These are phyloP conservation scores for Trypanosoma theileri DNA, from an alignment of 208 protist species.

Conservation along the genomic window DNA sequence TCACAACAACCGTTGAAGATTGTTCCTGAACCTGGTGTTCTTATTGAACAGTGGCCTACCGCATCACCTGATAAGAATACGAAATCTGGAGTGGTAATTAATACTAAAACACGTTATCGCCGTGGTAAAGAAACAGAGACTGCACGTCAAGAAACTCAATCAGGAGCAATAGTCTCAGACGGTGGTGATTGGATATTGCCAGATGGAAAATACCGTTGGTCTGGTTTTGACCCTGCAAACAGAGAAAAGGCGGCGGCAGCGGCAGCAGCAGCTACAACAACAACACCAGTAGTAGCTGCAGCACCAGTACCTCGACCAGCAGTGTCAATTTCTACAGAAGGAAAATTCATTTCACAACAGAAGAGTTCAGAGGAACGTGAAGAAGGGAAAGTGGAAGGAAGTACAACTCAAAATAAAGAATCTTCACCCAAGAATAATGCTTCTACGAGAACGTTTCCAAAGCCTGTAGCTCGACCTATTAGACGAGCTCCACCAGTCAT, in stretches of 20 bases:
- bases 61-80: background rate
- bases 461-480: background rate
- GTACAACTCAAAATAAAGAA: background rate
- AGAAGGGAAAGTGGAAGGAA: background rate
- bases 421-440: background rate
- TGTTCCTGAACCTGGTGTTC: conserved; percentile 37
- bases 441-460: background rate
- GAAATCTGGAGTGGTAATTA: background rate
- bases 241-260: background rate
- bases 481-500: background rate
- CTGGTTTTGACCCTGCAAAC: conserved; percentile 5
- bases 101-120: background rate
- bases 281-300: background rate
- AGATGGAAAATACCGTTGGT: conserved; percentile 36
- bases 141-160: conserved; percentile 1
- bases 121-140: background rate
- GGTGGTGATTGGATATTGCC: conserved; percentile 60
- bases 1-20: conserved; percentile 1
- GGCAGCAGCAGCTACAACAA: background rate
- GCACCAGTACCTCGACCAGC: too few species aligned
- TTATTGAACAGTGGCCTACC: conserved; percentile 23
- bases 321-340: background rate
- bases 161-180: conserved; percentile 35
- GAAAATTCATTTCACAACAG: background rate
- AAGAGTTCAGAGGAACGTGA: background rate